A percentile compares a stretch with the other conserved stretches of the same genome.
Conservation (phyloP, 1,139 yeast genomes). For the Suhomyces taliae region DNA sequence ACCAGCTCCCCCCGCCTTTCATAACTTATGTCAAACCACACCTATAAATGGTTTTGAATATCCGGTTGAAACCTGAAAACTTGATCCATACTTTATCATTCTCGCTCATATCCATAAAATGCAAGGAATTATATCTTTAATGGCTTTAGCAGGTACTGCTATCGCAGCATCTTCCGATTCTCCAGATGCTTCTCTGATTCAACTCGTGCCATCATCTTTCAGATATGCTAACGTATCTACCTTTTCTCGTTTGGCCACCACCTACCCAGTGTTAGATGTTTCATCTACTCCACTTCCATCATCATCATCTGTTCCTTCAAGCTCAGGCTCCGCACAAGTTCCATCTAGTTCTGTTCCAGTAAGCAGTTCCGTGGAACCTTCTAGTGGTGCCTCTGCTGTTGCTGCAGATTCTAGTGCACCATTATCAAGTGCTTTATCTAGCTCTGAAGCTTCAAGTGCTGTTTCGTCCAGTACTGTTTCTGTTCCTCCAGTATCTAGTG, state of each 20-base stretch:
- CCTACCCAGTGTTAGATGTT: constrained; percentile 11
- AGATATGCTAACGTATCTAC: constrained; percentile 24
- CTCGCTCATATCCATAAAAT: constrained; percentile 1
- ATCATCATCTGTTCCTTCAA: constrained; percentile 1
- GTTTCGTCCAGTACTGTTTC: background rate
- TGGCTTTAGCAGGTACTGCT: constrained; percentile 16
- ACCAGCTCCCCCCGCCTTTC: background rate
- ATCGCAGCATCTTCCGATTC: constrained; percentile 25
- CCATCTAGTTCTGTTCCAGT: background rate
- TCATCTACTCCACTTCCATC: constrained; percentile 9
- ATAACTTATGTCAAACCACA: too few relatives aligned
- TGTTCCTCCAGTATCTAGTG: background rate
- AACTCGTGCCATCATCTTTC: constrained; percentile 30
- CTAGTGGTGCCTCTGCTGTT: background rate
- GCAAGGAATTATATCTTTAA: constrained; percentile 7
- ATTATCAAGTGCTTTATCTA: background rate
- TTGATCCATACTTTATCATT: background rate
- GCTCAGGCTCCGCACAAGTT: background rate
- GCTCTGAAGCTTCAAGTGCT: background rate
- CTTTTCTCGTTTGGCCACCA: constrained; percentile 11
- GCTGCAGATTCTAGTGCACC: constrained; percentile 1
- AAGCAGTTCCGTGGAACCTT: background rate
- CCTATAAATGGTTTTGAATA: background rate
- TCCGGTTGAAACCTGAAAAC: background rate
- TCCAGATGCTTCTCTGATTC: constrained; percentile 10